Conservation (phyloP, 2,329 filamentous ascomycete genomes). For the Thermothelomyces thermophilus region DNA sequence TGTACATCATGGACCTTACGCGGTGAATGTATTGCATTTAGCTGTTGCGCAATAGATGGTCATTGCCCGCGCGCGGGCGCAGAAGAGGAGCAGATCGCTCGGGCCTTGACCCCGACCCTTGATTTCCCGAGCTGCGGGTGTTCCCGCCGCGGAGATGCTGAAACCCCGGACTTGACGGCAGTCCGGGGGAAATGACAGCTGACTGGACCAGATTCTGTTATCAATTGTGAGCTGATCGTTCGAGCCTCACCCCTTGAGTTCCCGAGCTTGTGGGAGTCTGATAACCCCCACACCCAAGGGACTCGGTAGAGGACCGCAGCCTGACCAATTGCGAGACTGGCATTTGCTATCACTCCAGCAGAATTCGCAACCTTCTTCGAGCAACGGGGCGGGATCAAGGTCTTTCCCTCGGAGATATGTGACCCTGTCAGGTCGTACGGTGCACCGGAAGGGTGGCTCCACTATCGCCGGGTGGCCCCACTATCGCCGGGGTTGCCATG, state of each 20-base stretch:
- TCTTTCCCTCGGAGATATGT: conserved; percentile 20
- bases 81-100: neutral
- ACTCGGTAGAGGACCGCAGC: conserved; percentile 1
- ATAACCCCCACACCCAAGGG: neutral
- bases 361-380: neutral
- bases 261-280: neutral
- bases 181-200: neutral
- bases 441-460: conserved; percentile 7
- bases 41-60: too few species aligned
- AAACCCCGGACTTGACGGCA: too few species aligned
- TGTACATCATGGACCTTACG: too few species aligned
- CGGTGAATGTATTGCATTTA: too few species aligned
- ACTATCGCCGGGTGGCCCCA: conserved; percentile 13
- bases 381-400: neutral
- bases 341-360: neutral
- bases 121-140: conserved; percentile 10
- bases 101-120: neutral
- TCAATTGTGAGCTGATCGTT: conserved; percentile 21
- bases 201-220: conserved; percentile 17
- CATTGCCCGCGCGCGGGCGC: neutral
- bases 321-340: conserved; percentile 4
- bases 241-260: neutral
- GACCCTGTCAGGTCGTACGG: conserved; percentile 6
- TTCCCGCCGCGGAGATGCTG: conserved; percentile 22
- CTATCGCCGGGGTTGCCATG: neutral